phyloP scores from a whole-genome alignment of 306 rosid species.

The Trichosanthes cucumerina region DNA sequence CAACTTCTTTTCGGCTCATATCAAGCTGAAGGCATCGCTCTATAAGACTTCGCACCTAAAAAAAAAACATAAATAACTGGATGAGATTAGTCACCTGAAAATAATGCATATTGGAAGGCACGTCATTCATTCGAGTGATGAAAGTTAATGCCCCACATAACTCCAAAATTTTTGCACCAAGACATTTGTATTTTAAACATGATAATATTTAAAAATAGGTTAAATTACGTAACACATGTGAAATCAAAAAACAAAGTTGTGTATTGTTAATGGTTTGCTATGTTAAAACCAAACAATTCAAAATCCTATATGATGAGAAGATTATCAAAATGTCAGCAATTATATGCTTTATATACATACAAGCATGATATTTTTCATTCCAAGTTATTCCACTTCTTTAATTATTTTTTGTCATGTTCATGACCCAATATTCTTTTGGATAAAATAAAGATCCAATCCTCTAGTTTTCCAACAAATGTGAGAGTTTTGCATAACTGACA shows the following conservation, averaged over 20 bases:
- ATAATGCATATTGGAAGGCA: not conserved
- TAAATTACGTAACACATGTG: not conserved
- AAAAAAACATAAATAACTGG: not conserved
- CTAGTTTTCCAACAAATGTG: not conserved
- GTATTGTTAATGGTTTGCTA: not conserved
- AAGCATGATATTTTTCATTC: not conserved
- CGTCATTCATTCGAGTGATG: not conserved
- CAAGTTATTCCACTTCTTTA: not conserved
- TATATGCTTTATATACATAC: not conserved
- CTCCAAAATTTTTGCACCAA: not conserved
- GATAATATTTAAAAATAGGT: not conserved
- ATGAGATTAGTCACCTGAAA: not conserved
- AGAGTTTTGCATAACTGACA: not conserved
- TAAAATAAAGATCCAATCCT: not conserved
- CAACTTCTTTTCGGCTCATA: conserved; percentile 81
- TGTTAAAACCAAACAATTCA: not conserved
- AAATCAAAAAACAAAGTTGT: not conserved
- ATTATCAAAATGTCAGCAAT: not conserved
- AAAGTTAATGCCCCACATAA: not conserved
- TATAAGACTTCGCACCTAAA: conserved; percentile 85
- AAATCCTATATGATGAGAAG: not conserved
- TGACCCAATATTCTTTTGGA: not conserved
- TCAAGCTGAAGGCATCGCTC: conserved; percentile 85
- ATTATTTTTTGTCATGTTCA: not conserved
- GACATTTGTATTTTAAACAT: not conserved